Evolutionary conservation across 768 basidiomycete species (phyloP).

Genomic region (Tylopilus plumbeoviolaceoides): DNA sequence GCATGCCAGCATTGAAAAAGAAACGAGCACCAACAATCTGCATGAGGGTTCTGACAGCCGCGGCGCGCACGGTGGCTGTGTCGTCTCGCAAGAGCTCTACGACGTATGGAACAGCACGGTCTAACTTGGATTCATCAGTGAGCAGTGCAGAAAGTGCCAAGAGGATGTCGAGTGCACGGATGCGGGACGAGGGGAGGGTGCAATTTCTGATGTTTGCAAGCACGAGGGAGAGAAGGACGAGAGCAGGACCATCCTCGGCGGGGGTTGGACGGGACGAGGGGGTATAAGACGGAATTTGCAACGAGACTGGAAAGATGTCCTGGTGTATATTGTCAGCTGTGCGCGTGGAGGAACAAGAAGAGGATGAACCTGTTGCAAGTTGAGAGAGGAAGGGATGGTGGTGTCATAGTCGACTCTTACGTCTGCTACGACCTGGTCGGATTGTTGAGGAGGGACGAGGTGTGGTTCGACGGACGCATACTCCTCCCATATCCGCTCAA

Average conservation of each 20-base stretch:
- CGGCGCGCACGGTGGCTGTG: conserved; percentile 73
- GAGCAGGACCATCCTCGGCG: conserved; percentile 80
- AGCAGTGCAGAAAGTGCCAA: conserved; percentile 76
- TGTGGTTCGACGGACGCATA: conserved; percentile 80
- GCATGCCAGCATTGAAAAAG: neutral
- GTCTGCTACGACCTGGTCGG: conserved; percentile 46
- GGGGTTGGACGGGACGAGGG: conserved; percentile 46
- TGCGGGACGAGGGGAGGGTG: conserved; percentile 76
- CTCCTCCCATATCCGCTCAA: conserved; percentile 84
- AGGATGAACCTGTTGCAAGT: conserved; percentile 54
- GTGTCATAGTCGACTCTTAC: conserved; percentile 52
- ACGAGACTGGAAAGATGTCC: conserved; percentile 76
- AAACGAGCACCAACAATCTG: conserved; percentile 61
- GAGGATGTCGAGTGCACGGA: conserved; percentile 82
- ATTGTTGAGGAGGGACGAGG: conserved; percentile 42
- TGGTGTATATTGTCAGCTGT: conserved; percentile 26
- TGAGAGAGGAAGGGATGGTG: conserved; percentile 37
- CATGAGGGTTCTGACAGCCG: conserved; percentile 71
- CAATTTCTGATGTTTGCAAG: conserved; percentile 90
- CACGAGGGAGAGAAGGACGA: conserved; percentile 83
- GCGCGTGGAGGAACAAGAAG: no score
- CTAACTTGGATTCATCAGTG: conserved; percentile 93
- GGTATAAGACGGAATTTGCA: conserved; percentile 56
- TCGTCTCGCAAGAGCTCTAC: conserved; percentile 89
- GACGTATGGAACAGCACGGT: conserved; percentile 88